A percentile compares a stretch with the other conserved stretches of the same genome.
Evolutionary conservation across 73 alveolate species (phyloP).

Genomic region (Stentor coeruleus): DNA sequence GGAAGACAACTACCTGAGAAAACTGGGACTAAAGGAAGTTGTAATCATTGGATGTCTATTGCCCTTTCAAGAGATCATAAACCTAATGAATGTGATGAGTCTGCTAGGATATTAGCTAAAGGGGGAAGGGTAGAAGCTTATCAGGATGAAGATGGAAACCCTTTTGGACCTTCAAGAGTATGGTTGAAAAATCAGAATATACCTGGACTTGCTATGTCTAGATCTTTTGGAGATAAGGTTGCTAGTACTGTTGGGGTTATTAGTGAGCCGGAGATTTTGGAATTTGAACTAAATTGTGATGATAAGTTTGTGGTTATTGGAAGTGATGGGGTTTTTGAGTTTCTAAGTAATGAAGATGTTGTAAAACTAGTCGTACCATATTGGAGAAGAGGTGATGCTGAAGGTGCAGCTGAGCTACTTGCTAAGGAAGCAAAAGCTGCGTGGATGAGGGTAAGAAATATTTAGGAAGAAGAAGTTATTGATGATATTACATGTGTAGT

Average conservation of each 20-base stretch:
- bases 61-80: constrained; percentile 63
- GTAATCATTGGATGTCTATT: constrained; percentile 23
- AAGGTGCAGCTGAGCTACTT: neutral
- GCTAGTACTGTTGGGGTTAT: constrained; percentile 91
- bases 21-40: constrained; percentile 9
- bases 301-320: constrained; percentile 67
- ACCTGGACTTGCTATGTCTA: constrained; percentile 98
- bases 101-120: constrained; percentile 32
- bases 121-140: constrained; percentile 81
- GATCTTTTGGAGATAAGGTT: constrained; percentile 93
- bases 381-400: neutral
- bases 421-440: constrained; percentile 31
- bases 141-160: constrained; percentile 55
- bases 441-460: constrained; percentile 28
- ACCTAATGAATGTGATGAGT: constrained; percentile 52
- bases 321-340: constrained; percentile 83
- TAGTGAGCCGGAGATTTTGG: constrained; percentile 73
- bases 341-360: constrained; percentile 35
- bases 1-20: constrained; percentile 27
- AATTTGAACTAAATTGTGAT: constrained; percentile 42
- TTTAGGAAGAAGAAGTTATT: constrained; percentile 57
- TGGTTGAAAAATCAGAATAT: constrained; percentile 65
- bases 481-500: constrained; percentile 53
- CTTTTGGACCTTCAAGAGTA: constrained; percentile 81
- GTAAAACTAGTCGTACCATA: neutral